Evolutionary conservation across 2,329 filamentous ascomycete genomes (phyloP), one percentile per base, ranked within the genome.

Genomic region (Fusarium praegraminearum): DNA sequence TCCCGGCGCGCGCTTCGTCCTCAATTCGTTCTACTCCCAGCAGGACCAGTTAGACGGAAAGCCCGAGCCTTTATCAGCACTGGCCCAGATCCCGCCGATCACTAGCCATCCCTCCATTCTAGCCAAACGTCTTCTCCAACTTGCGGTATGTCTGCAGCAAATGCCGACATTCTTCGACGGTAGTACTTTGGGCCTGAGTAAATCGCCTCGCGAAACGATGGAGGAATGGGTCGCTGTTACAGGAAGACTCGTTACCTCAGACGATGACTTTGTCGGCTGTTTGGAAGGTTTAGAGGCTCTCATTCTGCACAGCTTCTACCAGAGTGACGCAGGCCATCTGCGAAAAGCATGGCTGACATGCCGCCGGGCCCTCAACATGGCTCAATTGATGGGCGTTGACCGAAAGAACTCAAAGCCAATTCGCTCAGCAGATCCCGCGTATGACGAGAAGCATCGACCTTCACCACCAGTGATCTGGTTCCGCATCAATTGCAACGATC

Each of bases 201-300:
- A 70, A 43, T 45, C 61, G 6, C 68, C 52, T 0, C 26, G 54
- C 1, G 74, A 73, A 36, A 73, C 71, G 1, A 72, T 74, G 65
- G 71, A 71, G 1, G 74, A 71, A 9, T 80, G 81, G 59, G 71
- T 80, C 4, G 72, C 73, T 10, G 67, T 76, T 0, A 75, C 81
- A 3, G 71, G 73, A 4, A 76, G 78, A 7, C 75, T 82, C 7
- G 83, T 89, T 5, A 83, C 83, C 0, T 81, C 80, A 6, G 83
- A 87, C 38, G 84, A 88, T 45, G 83, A 86, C 40, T 76, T 89
- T 6, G 75, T 85, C 1, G 82, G 83, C 24, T 84, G 82, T 5
- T 71, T 84, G 2, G 86, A 89, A 71, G 86, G 86, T 3, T 72
- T 89, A 1, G 84, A 88, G 73, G 84, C 83, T 52, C 76, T 89